These are phyloP conservation scores for Jaltomata sinuosa DNA, from an alignment of 257 asterid species.

Conservation along the genomic window DNA sequence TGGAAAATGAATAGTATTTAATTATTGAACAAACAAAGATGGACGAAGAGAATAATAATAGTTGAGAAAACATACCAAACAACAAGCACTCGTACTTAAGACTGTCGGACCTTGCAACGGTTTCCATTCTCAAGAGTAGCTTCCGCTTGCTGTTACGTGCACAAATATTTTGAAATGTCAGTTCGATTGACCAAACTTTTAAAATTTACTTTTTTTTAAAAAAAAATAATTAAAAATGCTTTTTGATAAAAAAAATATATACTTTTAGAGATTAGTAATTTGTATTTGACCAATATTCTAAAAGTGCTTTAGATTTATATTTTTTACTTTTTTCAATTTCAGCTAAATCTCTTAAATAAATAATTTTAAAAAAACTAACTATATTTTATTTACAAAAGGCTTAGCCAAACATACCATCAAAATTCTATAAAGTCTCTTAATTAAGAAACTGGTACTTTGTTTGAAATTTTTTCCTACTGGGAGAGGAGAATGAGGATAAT, in stretches of 20 bases:
- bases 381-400: not conserved
- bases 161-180: not conserved
- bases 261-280: not conserved
- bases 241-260: no score
- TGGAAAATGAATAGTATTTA: no score
- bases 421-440: not conserved
- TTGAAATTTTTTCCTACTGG: not conserved
- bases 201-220: not conserved
- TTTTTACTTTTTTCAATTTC: not conserved
- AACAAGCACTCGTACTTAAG: conserved; percentile 52
- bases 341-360: not conserved
- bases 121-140: conserved; percentile 42
- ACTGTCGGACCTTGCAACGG: conserved; percentile 14
- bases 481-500: not conserved
- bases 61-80: conserved; percentile 35
- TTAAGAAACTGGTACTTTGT: not conserved
- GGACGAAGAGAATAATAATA: no score
- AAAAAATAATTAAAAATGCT: not conserved
- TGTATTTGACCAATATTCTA: not conserved
- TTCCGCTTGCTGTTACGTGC: not conserved
- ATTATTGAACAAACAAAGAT: no score
- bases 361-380: not conserved
- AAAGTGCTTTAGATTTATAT: no score
- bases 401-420: not conserved
- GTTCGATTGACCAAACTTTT: not conserved